These are phyloP conservation scores for Mortierella claussenii DNA, from an alignment of 192 early-diverging fungal genomes.

Conservation along the genomic window DNA sequence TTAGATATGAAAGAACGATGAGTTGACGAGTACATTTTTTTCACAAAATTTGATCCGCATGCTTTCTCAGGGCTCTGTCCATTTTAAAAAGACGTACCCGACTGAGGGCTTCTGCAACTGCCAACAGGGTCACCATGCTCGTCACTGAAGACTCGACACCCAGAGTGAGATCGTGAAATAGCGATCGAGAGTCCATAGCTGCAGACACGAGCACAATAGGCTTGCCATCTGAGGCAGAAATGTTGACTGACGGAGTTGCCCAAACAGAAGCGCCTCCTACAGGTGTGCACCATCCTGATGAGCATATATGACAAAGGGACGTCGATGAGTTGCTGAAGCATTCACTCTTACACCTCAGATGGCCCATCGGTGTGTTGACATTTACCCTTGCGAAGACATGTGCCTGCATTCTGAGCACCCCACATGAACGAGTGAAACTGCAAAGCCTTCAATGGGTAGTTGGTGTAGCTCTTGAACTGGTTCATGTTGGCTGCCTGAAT, in stretches of 20 bases:
- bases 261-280: slow-evolving; percentile 76
- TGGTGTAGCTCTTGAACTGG: slow-evolving; percentile 52
- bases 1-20: neutral
- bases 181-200: slow-evolving; percentile 68
- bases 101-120: slow-evolving; percentile 76
- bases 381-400: slow-evolving; percentile 77
- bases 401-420: slow-evolving; percentile 69
- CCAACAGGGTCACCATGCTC: slow-evolving; percentile 72
- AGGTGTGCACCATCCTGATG: slow-evolving; percentile 69
- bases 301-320: neutral
- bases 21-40: neutral
- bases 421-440: slow-evolving; percentile 81
- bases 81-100: slow-evolving; percentile 67
- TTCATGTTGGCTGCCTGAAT: slow-evolving; percentile 50
- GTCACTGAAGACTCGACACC: slow-evolving; percentile 66
- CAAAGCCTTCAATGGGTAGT: slow-evolving; percentile 74
- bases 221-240: slow-evolving; percentile 64
- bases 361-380: neutral
- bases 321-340: too few species aligned
- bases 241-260: slow-evolving; percentile 68
- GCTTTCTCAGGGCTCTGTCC: too few species aligned
- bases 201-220: slow-evolving; percentile 76
- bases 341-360: too few species aligned
- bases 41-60: slow-evolving; percentile 11
- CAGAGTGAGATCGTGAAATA: slow-evolving; percentile 73